Percentiles rank a stretch among this genome's conserved stretches.
Conservation (phyloP, 768 basidiomycete species). For the Panaeolus papilionaceus region DNA sequence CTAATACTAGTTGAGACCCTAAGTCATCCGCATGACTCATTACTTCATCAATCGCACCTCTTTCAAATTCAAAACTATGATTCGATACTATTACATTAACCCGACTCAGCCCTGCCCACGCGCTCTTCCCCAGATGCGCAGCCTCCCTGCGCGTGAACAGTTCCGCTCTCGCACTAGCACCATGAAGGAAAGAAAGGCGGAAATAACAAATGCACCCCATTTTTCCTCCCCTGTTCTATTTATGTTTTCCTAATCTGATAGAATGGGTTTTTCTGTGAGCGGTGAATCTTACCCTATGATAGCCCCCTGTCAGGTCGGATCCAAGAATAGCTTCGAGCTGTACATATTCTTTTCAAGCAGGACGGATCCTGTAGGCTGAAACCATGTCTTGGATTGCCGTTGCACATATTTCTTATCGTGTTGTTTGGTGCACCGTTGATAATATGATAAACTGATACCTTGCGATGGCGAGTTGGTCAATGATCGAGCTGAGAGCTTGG, state of each 20-base stretch:
- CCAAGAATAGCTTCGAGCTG: background rate
- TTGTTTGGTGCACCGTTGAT: background rate
- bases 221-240: background rate
- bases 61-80: no score
- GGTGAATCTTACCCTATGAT: background rate
- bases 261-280: background rate
- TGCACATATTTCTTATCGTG: no score
- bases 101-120: background rate
- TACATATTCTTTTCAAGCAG: background rate
- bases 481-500: background rate
- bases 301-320: background rate
- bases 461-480: background rate
- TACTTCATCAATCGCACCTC: no score
- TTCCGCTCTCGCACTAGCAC: background rate
- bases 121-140: background rate
- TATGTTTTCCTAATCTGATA: background rate
- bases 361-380: background rate
- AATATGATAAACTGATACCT: background rate
- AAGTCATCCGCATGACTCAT: no score
- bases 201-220: constrained; percentile 4
- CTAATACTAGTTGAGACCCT: no score
- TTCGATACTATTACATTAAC: background rate
- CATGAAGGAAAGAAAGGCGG: background rate
- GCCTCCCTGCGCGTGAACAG: background rate
- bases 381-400: background rate